Percentiles rank a stretch among this genome's conserved stretches.
Conservation (phyloP, 2,329 filamentous ascomycete genomes). For the Tolypocladium tundrense region DNA sequence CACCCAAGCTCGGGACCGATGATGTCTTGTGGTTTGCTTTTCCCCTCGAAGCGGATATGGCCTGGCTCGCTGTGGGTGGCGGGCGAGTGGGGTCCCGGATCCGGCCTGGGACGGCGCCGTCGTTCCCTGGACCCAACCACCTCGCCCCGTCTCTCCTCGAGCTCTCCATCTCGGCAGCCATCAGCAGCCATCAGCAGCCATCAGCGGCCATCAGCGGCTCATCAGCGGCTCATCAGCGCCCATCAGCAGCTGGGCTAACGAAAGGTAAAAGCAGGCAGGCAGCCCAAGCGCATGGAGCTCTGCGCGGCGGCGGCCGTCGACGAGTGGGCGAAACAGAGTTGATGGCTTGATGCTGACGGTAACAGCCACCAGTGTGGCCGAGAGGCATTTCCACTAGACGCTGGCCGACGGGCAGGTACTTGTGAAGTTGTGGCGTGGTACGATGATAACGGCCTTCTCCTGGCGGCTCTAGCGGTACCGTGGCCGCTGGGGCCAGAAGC, state of each 20-base stretch:
- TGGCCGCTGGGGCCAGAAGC: background rate
- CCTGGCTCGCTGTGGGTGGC: slow-evolving; percentile 11
- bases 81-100: slow-evolving; percentile 21
- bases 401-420: background rate
- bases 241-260: background rate
- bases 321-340: background rate
- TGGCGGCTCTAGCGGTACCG: background rate
- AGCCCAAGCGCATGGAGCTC: background rate
- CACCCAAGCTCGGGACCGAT: background rate
- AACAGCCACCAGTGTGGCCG: background rate
- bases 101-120: slow-evolving; percentile 13
- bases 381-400: background rate
- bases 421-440: background rate
- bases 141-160: background rate
- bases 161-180: background rate
- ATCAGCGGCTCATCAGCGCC: background rate
- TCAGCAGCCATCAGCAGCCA: background rate
- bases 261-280: slow-evolving; percentile 5
- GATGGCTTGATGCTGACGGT: background rate
- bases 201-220: background rate
- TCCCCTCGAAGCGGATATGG: slow-evolving; percentile 13
- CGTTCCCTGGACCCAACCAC: slow-evolving; percentile 5
- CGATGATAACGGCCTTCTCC: background rate
- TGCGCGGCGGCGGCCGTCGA: background rate
- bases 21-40: slow-evolving; percentile 23